These are phyloP conservation scores for Dalbergia oliveri DNA, from an alignment of 306 rosid genomes.

Conservation along the genomic window DNA sequence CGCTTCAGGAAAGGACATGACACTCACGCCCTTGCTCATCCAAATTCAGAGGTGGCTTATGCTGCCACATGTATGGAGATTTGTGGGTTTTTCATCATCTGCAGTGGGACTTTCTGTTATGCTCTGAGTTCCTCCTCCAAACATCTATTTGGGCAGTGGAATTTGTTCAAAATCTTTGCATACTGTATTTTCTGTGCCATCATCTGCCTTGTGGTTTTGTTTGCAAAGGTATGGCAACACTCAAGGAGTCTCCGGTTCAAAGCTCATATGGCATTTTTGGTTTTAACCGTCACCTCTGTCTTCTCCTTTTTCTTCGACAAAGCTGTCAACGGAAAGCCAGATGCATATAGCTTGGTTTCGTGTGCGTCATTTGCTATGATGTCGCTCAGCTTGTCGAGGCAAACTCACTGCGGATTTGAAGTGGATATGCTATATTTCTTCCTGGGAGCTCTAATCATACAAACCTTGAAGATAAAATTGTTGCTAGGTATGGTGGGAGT, in stretches of 20 bases:
- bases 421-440: constrained; percentile 27
- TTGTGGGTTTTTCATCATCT: neutral
- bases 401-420: constrained; percentile 19
- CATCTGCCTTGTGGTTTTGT: neutral
- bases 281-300: constrained; percentile 31
- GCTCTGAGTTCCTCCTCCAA: neutral
- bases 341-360: constrained; percentile 28
- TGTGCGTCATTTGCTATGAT: constrained; percentile 33
- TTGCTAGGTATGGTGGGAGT: constrained; percentile 11
- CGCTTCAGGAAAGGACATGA: neutral
- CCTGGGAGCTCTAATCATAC: constrained; percentile 1
- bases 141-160: neutral
- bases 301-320: constrained; percentile 40
- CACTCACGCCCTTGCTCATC: neutral
- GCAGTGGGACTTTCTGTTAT: neutral
- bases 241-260: neutral
- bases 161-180: neutral
- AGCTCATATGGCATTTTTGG: neutral
- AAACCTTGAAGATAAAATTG: constrained; percentile 30
- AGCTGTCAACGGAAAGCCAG: constrained; percentile 29
- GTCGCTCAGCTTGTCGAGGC: constrained; percentile 32
- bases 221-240: neutral
- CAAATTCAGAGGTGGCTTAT: neutral
- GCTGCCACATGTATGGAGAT: neutral
- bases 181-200: neutral